Base-by-base conservation (phyloP, 2,329 filamentous ascomycete genomes). In the Calonectria pteridis region DNA sequence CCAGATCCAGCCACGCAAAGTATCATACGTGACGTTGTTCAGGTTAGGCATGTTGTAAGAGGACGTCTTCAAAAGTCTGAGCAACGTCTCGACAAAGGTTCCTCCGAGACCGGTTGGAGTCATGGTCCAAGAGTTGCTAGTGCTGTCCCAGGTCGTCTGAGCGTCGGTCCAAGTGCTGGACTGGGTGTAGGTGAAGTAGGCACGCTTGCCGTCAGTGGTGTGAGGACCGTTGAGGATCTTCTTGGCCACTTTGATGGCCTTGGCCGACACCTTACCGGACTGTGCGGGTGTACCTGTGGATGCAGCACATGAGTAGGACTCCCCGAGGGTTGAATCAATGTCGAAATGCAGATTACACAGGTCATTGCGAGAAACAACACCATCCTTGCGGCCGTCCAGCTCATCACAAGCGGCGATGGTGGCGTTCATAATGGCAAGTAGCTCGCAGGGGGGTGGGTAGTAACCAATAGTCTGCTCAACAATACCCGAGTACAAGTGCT, bases 1-100 rank as follows among this genome's bases (percentile, higher is more conserved):
- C 63, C 63, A 66, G 28, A 66, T 66, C 63, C 63, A 66, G 43
- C 51, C 63, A 11, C 63, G 63, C 43, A 66, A n/a, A n/a, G 63
- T 66, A 20, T 66, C 63, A 10, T 66, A 66, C 1, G 63, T 66
- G 29, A 66, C 63, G 7, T 23, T 33, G 5, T 40, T 16, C 33
- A 59, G 14, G n/a, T 35, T 59, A 2, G 55, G 55, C 55, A 59
- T 59, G 55, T 59, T 59, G 33, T 59, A 37, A 23, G 20, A 35
- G 23, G 55, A 37, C 2, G 35, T 35, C 31, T 59, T 40, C n/a
- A 59, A 23, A n/a, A 59, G 55, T 23, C 55, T 59, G 18, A 59
- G 55, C 11, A 59, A n/a, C 2, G 55, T 59, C 55, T 59, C 55
- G 16, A 59, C 55, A 40, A 59, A 59, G n/a, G 55, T 59, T 28